Evolutionary conservation across 768 basidiomycete species (phyloP), one percentile per base, ranked within the genome.

Genomic region (Lactarius psammicola): DNA sequence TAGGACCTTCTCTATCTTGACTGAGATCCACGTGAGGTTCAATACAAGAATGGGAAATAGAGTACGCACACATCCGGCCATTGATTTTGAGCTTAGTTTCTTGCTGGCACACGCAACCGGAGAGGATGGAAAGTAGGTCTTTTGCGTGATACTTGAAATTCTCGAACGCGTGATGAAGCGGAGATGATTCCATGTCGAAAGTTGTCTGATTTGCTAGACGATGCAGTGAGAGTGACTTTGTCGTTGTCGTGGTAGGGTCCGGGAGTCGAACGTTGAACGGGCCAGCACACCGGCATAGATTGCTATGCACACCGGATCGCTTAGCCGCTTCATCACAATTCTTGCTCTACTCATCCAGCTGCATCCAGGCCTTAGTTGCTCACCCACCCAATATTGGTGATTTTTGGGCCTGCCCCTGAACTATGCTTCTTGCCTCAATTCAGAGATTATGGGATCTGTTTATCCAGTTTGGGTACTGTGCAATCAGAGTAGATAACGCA

Each of bases 81-180:
- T 96, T 97, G 67, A 99, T 95, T 80, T 98, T 97, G 66, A 98
- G 82, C 65, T 87, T 93, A 18, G 94, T 89, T 53, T 92, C 84
- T 74, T 87, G 89, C 73, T 86, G 85, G 78, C 88, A 93, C 44
- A 92, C 75, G 75, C 92, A 92, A 13, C 89, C 89, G 0, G 92
- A 87, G 30, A 95, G 77, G 10, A 89, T 90, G 82, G 86, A 90
- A 15, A 94, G 74, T 1, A 90, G 89, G 73, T 95, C 93, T 72
- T 91, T 92, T 20, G 86, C 86, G 68, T 88, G 87, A 71, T 90
- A 89, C 69, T 85, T 85, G 65, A 89, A 69, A 59, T 75, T 85
- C 69, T 87, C 85, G 26, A 90, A 71, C 4, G 80, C 77, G 51
- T 76, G 81, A 20, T 76, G 44, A 31, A 68, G 36, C 13, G 49